phyloP scores from a whole-genome alignment of 345 rosid genomes.

The Salix dunnii region DNA sequence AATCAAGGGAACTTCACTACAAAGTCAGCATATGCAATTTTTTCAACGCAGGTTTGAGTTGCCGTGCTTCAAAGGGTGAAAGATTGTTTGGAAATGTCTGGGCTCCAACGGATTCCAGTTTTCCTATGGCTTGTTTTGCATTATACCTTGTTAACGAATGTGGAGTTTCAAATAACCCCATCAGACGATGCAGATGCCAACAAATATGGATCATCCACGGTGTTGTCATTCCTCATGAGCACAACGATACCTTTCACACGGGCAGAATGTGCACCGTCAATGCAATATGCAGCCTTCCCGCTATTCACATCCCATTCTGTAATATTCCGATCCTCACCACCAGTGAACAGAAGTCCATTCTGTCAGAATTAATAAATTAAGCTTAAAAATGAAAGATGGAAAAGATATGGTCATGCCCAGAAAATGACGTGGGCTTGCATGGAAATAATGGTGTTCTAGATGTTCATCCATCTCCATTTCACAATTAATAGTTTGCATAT shows the following conservation, averaged over 20 bases:
- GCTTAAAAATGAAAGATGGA: background rate
- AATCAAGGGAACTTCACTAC: too few species aligned
- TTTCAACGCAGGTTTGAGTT: too few species aligned
- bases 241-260: conserved; percentile 87
- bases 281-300: conserved; percentile 71
- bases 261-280: conserved; percentile 71
- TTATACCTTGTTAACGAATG: too few species aligned
- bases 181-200: conserved; percentile 87
- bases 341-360: conserved; percentile 74
- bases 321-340: conserved; percentile 79
- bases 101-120: too few species aligned
- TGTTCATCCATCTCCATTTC: background rate
- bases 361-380: conserved; percentile 23
- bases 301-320: conserved; percentile 87
- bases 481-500: background rate
- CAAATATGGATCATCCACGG: conserved; percentile 58
- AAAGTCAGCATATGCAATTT: too few species aligned
- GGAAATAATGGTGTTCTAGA: background rate
- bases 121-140: too few species aligned
- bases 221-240: conserved; percentile 46
- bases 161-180: conserved; percentile 36
- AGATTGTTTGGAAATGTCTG: too few species aligned
- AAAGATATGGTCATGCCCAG: background rate
- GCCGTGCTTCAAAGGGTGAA: too few species aligned
- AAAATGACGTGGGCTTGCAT: too few species aligned